Evolutionary conservation across 169 alveolate genomes (phyloP).

Genomic region (Plasmodium inui): DNA sequence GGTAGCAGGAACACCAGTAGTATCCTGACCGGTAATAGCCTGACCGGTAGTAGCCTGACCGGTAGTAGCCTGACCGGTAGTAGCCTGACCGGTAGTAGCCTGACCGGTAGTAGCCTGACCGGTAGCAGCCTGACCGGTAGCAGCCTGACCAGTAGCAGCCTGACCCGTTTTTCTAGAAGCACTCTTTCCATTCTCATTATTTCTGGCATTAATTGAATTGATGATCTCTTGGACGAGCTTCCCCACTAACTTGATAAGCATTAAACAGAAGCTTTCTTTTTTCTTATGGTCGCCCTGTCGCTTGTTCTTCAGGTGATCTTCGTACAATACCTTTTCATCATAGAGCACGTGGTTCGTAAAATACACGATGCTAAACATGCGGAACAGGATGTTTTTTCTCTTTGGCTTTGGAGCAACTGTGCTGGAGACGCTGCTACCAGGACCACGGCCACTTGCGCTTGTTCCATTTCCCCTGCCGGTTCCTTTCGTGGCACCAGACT

Average conservation of each 20-base stretch:
- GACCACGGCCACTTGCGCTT: not conserved
- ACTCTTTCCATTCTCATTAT: not conserved
- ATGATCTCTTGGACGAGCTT: not conserved
- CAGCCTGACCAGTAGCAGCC: not conserved
- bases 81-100: not conserved
- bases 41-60: not conserved
- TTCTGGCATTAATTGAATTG: not conserved
- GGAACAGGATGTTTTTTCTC: constrained; percentile 18
- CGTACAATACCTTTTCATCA: constrained; percentile 27
- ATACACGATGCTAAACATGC: constrained; percentile 9
- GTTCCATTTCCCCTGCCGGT: not conserved
- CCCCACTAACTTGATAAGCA: not conserved
- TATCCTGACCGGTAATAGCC: too few relatives aligned
- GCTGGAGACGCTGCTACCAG: not conserved
- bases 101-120: not conserved
- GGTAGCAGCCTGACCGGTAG: not conserved
- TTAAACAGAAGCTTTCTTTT: not conserved
- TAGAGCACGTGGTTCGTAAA: constrained; percentile 25
- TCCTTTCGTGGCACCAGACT: not conserved
- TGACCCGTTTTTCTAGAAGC: not conserved
- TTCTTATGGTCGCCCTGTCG: not conserved
- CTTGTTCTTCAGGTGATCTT: not conserved
- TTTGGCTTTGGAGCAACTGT: not conserved
- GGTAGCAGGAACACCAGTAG: not conserved
- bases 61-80: too few relatives aligned